Conservation (phyloP, 2,329 filamentous ascomycete genomes). For the Byssothecium circinans region DNA sequence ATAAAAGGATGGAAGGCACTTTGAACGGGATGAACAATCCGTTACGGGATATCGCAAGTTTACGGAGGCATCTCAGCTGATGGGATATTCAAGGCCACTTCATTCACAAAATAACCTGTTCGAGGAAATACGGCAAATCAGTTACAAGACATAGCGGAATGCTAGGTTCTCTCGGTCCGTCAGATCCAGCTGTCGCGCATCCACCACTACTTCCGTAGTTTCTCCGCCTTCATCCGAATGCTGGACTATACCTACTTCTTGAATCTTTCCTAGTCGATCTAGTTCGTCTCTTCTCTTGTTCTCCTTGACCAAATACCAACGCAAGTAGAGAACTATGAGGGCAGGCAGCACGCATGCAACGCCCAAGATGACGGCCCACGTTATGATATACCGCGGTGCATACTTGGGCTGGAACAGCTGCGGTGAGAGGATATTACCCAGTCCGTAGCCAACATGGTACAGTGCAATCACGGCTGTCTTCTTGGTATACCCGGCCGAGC, state of each 20-base stretch:
- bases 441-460: constrained; percentile 44
- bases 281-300: constrained; percentile 45
- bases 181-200: constrained; percentile 45
- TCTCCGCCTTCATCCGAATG: constrained; percentile 18
- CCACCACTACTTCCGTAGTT: constrained; percentile 25
- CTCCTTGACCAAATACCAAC: constrained; percentile 46
- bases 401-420: constrained; percentile 37
- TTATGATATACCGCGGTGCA: constrained; percentile 32
- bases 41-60: no score
- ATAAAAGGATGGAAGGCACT: no score
- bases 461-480: constrained; percentile 47
- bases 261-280: constrained; percentile 2
- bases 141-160: constrained; percentile 52
- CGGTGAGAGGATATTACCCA: constrained; percentile 43
- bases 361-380: constrained; percentile 36
- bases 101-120: no score
- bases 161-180: constrained; percentile 58
- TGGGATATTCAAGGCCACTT: no score
- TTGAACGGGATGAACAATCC: no score
- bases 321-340: constrained; percentile 45
- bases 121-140: background rate
- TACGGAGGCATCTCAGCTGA: no score
- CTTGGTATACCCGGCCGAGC: constrained; percentile 36
- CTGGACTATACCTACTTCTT: constrained; percentile 12
- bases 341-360: constrained; percentile 45